Evolutionary conservation across 257 asterid genomes (phyloP), one percentile per base, ranked within the genome.

Genomic region (Solanum sparsipilum): DNA sequence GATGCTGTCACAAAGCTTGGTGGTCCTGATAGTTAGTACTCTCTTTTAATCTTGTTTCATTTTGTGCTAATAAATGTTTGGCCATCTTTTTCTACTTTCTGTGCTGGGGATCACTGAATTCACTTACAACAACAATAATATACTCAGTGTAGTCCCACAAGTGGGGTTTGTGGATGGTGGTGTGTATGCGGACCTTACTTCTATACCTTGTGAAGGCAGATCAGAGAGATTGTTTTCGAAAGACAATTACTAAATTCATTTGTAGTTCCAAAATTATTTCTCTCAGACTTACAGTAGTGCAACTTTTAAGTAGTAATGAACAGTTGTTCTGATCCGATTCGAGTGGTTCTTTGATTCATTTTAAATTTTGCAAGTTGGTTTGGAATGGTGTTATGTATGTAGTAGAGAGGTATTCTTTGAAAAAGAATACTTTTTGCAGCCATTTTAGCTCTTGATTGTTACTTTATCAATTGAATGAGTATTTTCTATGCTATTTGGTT

Each of bases 1-100:
- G 93, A 92, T 88, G 93, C 93, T 75, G 92, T 92, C 32, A 88
- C 93, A 4, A 89, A 90, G 88, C 93, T 92, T 87, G 93, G 93
- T 67, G 93, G 93, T 85, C 92, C 92, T 76, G 91, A 90, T 5
- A 90, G 93, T 92, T 41, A 92, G 92, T 87, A 92, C 91, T 83
- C 76, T 65, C 11, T 39, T 32, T 38, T 73, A 11, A 15, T 87
- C 9, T 86, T 86, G 21, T 60, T 63, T 58, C 3, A 65, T 29
- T 86, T 34, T 74, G 60, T 75, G 41, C 29, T 41, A 38, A 68
- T n/a, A 27, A 25, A 27, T 39, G 44, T 41, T 63, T 63, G 82
- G 34, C 8, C 29, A 70, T 79, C 31, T 18, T 81, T 81, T 81
- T 81, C 68, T 18, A 7, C 68, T 29, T 27, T 29, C 0, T 41